Evolutionary conservation across 2,329 filamentous ascomycete species (phyloP), one percentile per base, ranked within the genome.

Genomic region (Apiospora kogelbergensis): DNA sequence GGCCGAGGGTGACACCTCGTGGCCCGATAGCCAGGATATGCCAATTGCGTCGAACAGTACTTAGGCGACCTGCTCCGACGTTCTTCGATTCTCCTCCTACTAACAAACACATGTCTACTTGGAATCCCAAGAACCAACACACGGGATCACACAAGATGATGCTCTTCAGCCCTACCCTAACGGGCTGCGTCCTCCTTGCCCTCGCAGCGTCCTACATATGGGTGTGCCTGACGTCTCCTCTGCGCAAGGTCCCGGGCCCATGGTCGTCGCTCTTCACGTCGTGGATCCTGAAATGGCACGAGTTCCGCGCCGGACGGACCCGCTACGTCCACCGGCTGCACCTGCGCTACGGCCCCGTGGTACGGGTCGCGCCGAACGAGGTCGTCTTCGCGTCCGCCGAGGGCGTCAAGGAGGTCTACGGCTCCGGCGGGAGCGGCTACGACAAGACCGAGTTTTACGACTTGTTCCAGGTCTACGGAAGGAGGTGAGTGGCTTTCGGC

Each of bases 401-500:
- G 10, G 89, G 86, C 0, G 78, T 90, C 67, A 90, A 88, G 75
- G 86, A 90, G 78, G 90, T 90, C 63, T 91, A 91, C 77, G 84
- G 84, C 72, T 86, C 86, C 0, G 84, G 85, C 0, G 88, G 88
- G 4, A 90, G 87, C 74, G 89, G 88, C 30, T 91, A 88, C 74
- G 87, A 91, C 74, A 91, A 90, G 80, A 89, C 88, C 0, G 85
- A 88, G 68, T 90, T 90, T 72, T 91, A 91, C 73, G 80, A 88
- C 70, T 76, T 91, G 22, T 91, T 91, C 71, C 84, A 76, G 68
- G 81, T 89, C 3, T 90, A 87, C 72, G 86, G 84, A 13, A 83
- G 84, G 70, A 85, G 86, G 86, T 87, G 76, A 68, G 81, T 69
- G 1, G 37, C 37, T 40, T 40, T 10, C 6, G 10, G 5, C 10